Percentiles rank a stretch among this genome's conserved stretches.
phyloP scores from a whole-genome alignment of 306 rosid species.

The Hippophae rhamnoides region DNA sequence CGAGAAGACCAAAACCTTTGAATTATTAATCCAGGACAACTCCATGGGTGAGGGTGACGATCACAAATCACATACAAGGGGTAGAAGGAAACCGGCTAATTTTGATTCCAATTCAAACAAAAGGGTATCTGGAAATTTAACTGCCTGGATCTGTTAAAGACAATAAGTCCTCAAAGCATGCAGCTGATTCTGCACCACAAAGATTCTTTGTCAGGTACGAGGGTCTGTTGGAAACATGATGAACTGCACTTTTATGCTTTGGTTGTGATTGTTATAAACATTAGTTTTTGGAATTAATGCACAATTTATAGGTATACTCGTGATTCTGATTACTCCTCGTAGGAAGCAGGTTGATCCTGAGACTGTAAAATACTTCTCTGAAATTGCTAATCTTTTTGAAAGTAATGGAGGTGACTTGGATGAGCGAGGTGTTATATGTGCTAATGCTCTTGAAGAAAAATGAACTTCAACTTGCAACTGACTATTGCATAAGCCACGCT shows the following conservation, averaged over 20 bases:
- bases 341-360: constrained; percentile 90
- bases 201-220: constrained; percentile 41
- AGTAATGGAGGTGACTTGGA: constrained; percentile 49
- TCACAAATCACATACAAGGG: constrained; percentile 13
- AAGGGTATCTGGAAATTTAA: constrained; percentile 10
- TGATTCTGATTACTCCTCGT: constrained; percentile 15
- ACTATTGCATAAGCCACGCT: constrained; percentile 80
- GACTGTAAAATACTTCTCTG: constrained; percentile 53
- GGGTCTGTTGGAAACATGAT: background rate
- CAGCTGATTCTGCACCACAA: constrained; percentile 18
- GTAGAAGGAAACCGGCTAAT: constrained; percentile 28
- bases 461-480: constrained; percentile 79
- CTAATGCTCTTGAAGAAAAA: constrained; percentile 72
- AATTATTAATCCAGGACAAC: constrained; percentile 4
- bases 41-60: constrained; percentile 37
- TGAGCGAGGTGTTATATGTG: constrained; percentile 62
- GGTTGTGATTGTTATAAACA: background rate
- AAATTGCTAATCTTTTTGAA: constrained; percentile 65
- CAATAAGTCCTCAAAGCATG: constrained; percentile 15
- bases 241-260: background rate
- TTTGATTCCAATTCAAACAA: constrained; percentile 21
- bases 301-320: background rate
- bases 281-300: background rate
- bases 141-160: constrained; percentile 9
- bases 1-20: no score